Evolutionary conservation across 768 basidiomycete genomes (phyloP).

Genomic region (Termitomyces sp.): DNA sequence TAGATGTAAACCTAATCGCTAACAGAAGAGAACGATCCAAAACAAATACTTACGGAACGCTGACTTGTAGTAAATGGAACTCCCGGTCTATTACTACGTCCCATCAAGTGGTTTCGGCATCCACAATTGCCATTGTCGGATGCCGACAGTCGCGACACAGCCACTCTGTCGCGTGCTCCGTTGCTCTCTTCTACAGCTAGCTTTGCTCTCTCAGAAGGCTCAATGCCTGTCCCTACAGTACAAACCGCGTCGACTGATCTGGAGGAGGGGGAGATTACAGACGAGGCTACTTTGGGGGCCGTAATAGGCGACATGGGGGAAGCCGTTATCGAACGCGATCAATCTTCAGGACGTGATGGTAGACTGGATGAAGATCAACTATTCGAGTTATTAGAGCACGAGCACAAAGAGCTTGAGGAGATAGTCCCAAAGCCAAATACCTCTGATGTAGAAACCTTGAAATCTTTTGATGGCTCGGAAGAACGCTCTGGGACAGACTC

Average conservation of each 20-base stretch:
- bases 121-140: too few species aligned
- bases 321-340: background rate
- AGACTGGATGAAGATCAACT: background rate
- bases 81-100: too few species aligned
- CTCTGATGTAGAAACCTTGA: background rate
- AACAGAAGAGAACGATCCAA: too few species aligned
- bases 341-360: background rate
- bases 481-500: background rate
- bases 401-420: background rate
- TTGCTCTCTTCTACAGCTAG: constrained; percentile 4
- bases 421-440: background rate
- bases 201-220: background rate
- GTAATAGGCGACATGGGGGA: background rate
- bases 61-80: too few species aligned
- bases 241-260: constrained; percentile 4
- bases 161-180: constrained; percentile 3
- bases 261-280: constrained; percentile 19
- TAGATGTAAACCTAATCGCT: too few species aligned
- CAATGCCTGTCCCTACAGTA: background rate
- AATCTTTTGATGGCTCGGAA: background rate
- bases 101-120: too few species aligned
- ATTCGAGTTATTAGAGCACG: background rate
- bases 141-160: background rate
- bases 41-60: too few species aligned
- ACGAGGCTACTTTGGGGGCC: constrained; percentile 5